Evolutionary conservation across 352 stramenopile species (phyloP), one percentile per base, ranked within the genome.

Genomic region (Pythium volutum): DNA sequence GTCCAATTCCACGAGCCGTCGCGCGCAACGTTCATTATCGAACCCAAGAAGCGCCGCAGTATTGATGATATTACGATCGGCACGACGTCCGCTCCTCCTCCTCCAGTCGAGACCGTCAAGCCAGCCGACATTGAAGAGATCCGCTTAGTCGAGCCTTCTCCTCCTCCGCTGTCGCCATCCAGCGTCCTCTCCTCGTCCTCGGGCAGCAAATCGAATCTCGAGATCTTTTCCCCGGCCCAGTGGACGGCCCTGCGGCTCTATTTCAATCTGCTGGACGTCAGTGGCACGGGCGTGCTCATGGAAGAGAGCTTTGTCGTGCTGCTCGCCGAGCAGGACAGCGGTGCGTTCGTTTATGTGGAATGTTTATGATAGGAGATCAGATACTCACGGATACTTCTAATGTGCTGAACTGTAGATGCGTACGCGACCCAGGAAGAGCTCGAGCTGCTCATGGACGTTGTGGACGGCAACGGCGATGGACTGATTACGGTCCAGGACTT

Each of bases 351-450:
- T 53, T 39, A 27, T 53, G 18, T 7, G 42, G 22, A 51, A 34
- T 14, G 47, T 23, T 38, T 14, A 33, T 3, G 23, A 48, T 1
- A 18, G 31, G 25, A 45, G 43, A 4, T 25, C 10, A 23, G 26
- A 50, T 2, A 57, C 14, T 58, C 22, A 58, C 42, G 36, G 23
- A 26, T 11, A 34, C 6, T 41, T 18, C 27, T 11, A 11, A 23
- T 45, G 12, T n/a, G 9, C 33, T 7, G 3, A 18, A 39, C 11
- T n/a, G 42, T 55, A 91, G 84, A 93, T 62, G 84, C 84, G 20
- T 93, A 93, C 55, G 84, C 84, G 41, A 91, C 84, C 1, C 77
- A 91, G 64, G 84, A 93, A 36, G 84, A 93, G 67, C 66, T 93
- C 22, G 76, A 76, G 62, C 70, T 91, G 51, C 64, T 93, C 18